phyloP scores from a whole-genome alignment of 2,329 filamentous ascomycete genomes.

The Xylaria arbuscula region DNA sequence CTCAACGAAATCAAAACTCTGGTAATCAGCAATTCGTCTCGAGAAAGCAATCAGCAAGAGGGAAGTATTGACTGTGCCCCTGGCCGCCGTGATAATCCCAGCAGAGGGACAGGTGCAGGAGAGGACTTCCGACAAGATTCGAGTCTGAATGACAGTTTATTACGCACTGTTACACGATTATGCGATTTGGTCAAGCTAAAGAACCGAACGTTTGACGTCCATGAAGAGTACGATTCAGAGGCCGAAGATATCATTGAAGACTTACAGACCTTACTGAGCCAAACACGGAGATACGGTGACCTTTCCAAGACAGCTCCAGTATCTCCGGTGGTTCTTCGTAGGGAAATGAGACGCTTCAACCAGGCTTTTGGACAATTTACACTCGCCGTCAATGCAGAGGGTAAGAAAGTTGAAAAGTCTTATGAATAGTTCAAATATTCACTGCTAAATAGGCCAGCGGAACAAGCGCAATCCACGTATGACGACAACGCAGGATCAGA shows the following conservation, averaged over 20 bases:
- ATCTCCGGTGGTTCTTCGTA: background rate
- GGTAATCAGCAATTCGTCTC: background rate
- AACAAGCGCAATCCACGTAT: background rate
- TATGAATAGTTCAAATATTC: background rate
- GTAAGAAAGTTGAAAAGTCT: background rate
- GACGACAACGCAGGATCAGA: background rate
- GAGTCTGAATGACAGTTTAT: background rate
- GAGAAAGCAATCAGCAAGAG: background rate
- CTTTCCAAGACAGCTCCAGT: background rate
- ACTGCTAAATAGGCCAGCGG: background rate
- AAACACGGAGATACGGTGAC: background rate
- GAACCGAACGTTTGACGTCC: background rate
- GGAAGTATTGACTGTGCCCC: background rate
- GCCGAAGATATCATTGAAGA: slow-evolving; percentile 12
- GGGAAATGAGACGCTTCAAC: slow-evolving; percentile 7
- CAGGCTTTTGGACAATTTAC: slow-evolving; percentile 7
- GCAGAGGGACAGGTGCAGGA: background rate
- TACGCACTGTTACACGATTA: background rate
- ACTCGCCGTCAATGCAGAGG: background rate
- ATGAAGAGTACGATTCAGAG: background rate
- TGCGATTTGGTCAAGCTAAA: background rate
- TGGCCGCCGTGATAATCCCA: too few species aligned
- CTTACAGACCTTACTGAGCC: background rate
- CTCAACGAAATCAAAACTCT: slow-evolving; percentile 4
- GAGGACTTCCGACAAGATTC: background rate